Conservation (phyloP, 371 early-diverging fungal species). For the Sporodiniella umbellata region DNA sequence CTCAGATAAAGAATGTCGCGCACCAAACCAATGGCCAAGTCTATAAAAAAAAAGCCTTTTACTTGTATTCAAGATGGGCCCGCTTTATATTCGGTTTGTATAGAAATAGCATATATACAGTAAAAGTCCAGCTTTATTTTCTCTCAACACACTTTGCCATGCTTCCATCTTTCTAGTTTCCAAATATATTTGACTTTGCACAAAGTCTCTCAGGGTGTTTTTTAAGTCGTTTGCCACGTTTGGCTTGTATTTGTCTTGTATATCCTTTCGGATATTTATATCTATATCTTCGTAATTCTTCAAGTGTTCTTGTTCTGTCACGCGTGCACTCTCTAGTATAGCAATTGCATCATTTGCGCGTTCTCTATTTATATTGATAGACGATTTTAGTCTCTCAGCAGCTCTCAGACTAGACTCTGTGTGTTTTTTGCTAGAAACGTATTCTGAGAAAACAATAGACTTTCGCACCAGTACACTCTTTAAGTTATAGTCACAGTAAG, state of each 20-base stretch:
- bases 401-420: conserved; percentile 32
- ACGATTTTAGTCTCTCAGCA: conserved; percentile 42
- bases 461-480: conserved; percentile 33
- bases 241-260: conserved; percentile 28
- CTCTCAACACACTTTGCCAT: conserved; percentile 20
- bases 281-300: conserved; percentile 33
- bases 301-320: conserved; percentile 18
- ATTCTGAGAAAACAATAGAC: conserved; percentile 24
- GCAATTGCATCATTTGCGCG: conserved; percentile 38
- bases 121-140: not conserved
- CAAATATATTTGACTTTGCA: conserved; percentile 32
- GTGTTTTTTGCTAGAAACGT: conserved; percentile 26
- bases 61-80: too few relatives aligned
- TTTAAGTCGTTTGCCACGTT: conserved; percentile 24
- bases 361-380: conserved; percentile 32
- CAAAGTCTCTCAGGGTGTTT: conserved; percentile 27
- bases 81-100: too few relatives aligned
- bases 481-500: not conserved
- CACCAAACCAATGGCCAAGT: too few relatives aligned
- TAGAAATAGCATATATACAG: too few relatives aligned
- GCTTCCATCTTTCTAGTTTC: conserved; percentile 33
- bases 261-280: conserved; percentile 26
- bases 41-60: not conserved
- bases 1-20: conserved; percentile 9
- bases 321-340: conserved; percentile 34